Base-by-base conservation (phyloP, 306 rosid species). In the Nissolia schottii region DNA sequence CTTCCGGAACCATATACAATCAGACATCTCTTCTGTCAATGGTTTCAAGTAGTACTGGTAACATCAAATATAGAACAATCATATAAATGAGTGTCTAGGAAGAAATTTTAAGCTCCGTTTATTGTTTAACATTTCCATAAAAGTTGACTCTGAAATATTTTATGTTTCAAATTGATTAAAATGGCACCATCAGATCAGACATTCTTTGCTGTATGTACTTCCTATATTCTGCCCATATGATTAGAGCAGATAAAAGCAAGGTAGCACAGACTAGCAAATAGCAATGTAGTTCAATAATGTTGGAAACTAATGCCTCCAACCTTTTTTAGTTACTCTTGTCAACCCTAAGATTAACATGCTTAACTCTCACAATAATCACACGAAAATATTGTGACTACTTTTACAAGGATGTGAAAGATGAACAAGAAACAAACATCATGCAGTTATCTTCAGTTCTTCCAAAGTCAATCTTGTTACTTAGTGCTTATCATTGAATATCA, bases 391-490 rank as follows among this genome's bases (percentile, higher is more conserved):
- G 18, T 19, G 41, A 66, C 22, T 45, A 51, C 59, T 83, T 57
- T 48, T 48, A 57, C 9, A 13, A 73, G 54, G 63, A 48, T 25
- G 53, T n/a, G 54, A 80, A 79, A 67, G 46, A 5, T 18, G 71
- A 73, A 62, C 59, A 28, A 41, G 35, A 64, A 60, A 68, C 25
- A 14, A 62, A 77, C 13, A 41, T 24, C 3, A 63, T 8, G n/a
- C 54, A 10, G 49, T 50, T 48, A 37, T 32, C 22, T 71, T 9
- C 28, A 65, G 31, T 66, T 63, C 10, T 70, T 49, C 56, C 20
- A 7, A 46, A 56, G 63, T 32, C 48, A 59, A 40, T 13, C 25
- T 27, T 56, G 58, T 15, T 58, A 73, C 56, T 27, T 29, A 55
- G 35, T 19, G 18, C 38, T 27, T 35, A 83, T 23, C 24, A 63